phyloP scores from a whole-genome alignment of 768 basidiomycete genomes.

The Russula virescens region DNA sequence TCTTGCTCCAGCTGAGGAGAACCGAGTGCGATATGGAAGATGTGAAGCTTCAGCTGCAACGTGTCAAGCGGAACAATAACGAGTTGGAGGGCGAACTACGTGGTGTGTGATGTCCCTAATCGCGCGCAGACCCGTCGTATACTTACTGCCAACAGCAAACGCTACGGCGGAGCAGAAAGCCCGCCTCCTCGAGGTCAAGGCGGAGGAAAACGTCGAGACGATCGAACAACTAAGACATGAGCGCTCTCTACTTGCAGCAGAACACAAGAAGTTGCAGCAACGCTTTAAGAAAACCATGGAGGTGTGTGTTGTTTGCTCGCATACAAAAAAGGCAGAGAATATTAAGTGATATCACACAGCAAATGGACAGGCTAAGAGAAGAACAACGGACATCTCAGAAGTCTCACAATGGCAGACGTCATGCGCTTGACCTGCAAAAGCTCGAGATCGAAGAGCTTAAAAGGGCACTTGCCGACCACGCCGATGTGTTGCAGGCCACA shows the following conservation, averaged over 20 bases:
- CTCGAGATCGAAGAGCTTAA: constrained; percentile 75
- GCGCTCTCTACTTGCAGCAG: constrained; percentile 57
- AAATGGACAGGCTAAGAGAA: constrained; percentile 54
- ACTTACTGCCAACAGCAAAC: constrained; percentile 41
- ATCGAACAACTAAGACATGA: constrained; percentile 77
- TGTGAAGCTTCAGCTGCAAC: constrained; percentile 60
- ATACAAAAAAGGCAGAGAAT: not conserved
- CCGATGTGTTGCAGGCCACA: constrained; percentile 54
- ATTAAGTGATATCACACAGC: constrained; percentile 32
- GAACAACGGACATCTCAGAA: constrained; percentile 56
- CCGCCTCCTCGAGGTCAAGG: constrained; percentile 58
- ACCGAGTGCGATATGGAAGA: constrained; percentile 79
- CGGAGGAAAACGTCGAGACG: constrained; percentile 60
- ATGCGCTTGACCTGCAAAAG: constrained; percentile 66
- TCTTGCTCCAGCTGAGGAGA: constrained; percentile 58
- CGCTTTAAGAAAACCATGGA: constrained; percentile 61
- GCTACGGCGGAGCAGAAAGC: constrained; percentile 67
- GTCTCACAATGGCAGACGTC: constrained; percentile 64
- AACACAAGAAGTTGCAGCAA: constrained; percentile 69
- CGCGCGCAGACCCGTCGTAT: not conserved
- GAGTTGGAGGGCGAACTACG: constrained; percentile 69
- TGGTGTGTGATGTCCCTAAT: constrained; percentile 38
- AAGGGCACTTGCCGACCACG: constrained; percentile 54
- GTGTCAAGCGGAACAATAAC: constrained; percentile 66
- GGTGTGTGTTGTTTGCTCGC: constrained; percentile 37